Base-by-base conservation (phyloP, 257 asterid species). In the Paulownia fortunei region DNA sequence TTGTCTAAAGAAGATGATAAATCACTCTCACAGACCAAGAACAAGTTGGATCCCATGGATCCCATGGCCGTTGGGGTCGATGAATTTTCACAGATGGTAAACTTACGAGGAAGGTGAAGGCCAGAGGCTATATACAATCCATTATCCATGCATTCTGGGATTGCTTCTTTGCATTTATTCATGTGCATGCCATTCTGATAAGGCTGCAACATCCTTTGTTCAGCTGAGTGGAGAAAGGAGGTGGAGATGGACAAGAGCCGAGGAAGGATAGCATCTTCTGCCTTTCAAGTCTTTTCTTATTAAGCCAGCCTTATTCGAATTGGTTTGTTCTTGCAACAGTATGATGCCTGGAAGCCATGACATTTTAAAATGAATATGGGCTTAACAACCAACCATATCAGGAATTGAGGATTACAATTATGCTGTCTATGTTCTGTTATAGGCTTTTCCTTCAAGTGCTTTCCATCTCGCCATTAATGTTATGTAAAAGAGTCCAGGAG, bases 101-200 rank as follows among this genome's bases (percentile, higher is more conserved):
- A 65, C 46, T 88, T 79, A 54, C 80, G 82, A 19, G 92, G 90
- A 68, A 84, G 91, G 89, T 87, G 84, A 82, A 58, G 54, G 19
- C 1, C 12, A 75, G 36, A 46, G n/a, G 64, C 10, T 16, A 36
- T 41, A 5, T n/a, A n/a, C n/a, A n/a, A n/a, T n/a, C n/a, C n/a
- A n/a, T n/a, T n/a, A n/a, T n/a, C n/a, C n/a, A n/a, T n/a, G n/a
- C n/a, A n/a, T n/a, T n/a, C n/a, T n/a, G n/a, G n/a, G n/a, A n/a
- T n/a, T n/a, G n/a, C n/a, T n/a, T 71, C 64, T 54, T 26, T 30
- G 19, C 56, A 37, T 12, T 76, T 64, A 56, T 21, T n/a, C 18
- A 26, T 23, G 55, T 65, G 55, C 68, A 36, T 16, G 5, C n/a
- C 30, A 30, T 10, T 41, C 37, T 7, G n/a, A 12, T 13, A 30